Percentiles rank a stretch among this genome's conserved stretches.
Conservation (phyloP, 1,284 basidiomycete genomes). For the Cystobasidiaceae sp. region DNA sequence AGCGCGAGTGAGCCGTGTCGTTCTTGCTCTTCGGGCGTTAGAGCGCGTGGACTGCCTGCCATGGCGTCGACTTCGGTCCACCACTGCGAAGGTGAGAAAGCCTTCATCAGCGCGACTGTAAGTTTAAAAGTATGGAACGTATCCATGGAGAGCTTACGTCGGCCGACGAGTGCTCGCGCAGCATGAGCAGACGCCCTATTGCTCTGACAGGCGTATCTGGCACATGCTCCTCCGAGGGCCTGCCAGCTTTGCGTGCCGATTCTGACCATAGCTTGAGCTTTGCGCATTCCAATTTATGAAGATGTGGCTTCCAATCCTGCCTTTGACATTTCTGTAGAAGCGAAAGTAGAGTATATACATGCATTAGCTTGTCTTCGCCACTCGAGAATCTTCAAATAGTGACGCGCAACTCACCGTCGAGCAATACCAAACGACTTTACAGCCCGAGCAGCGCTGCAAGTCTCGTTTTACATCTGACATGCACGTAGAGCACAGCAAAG, state of each 20-base stretch:
- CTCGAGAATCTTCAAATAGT: no score
- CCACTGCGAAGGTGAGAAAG: conserved; percentile 22
- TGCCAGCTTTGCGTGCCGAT: neutral
- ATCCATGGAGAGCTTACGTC: neutral
- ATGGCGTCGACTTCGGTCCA: conserved; percentile 17
- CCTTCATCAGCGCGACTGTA: no score
- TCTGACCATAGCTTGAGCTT: conserved; percentile 51
- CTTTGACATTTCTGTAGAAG: conserved; percentile 63
- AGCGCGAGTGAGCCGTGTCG: conserved; percentile 20
- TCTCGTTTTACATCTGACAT: conserved; percentile 5
- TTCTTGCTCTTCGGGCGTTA: conserved; percentile 21
- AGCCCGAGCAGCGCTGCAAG: conserved; percentile 56
- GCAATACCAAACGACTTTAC: conserved; percentile 66
- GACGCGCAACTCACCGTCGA: conserved; percentile 53
- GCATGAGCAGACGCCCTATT: conserved; percentile 32
- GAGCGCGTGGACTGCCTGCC: conserved; percentile 19
- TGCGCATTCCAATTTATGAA: conserved; percentile 59
- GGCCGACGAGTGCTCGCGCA: neutral
- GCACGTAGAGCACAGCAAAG: conserved; percentile 19
- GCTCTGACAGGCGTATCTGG: conserved; percentile 32
- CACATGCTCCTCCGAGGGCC: conserved; percentile 14
- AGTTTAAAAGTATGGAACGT: no score
- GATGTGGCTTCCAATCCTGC: conserved; percentile 68
- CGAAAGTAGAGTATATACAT: no score
- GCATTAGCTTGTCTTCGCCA: no score